These are phyloP conservation scores for Cymbidium sinense DNA, from an alignment of 106 monocot genomes.

Conservation along the genomic window DNA sequence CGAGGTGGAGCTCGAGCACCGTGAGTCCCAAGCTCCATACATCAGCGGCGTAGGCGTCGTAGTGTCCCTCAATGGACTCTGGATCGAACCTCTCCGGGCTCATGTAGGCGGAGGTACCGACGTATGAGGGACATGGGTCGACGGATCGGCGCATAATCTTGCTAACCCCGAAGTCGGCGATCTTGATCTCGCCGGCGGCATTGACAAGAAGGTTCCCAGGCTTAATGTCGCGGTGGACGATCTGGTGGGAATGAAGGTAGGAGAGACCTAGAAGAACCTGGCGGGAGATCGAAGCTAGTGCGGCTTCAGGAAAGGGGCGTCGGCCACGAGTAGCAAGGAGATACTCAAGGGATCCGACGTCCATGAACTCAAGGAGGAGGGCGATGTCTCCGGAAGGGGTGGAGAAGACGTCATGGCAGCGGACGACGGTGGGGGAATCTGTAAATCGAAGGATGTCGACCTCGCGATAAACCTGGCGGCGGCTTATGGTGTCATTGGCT, in stretches of 20 bases:
- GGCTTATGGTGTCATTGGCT: slow-evolving; percentile 4
- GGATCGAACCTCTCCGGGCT: slow-evolving; percentile 75
- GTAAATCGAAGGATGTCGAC: slow-evolving; percentile 40
- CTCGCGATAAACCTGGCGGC: slow-evolving; percentile 23
- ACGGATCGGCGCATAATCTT: slow-evolving; percentile 32
- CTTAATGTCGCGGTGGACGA: slow-evolving; percentile 46
- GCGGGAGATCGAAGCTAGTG: slow-evolving; percentile 34
- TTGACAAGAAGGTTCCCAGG: slow-evolving; percentile 37
- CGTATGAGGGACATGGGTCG: slow-evolving; percentile 46
- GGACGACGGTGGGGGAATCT: slow-evolving; percentile 42
- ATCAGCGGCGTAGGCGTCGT: slow-evolving; percentile 64
- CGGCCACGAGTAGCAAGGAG: slow-evolving; percentile 3
- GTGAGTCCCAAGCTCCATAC: slow-evolving; percentile 70
- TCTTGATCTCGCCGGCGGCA: slow-evolving; percentile 50
- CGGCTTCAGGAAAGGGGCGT: slow-evolving; percentile 25
- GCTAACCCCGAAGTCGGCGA: slow-evolving; percentile 66
- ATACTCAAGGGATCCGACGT: slow-evolving; percentile 30
- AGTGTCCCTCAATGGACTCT: slow-evolving; percentile 32
- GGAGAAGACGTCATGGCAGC: slow-evolving; percentile 19
- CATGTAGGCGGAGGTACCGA: slow-evolving; percentile 80
- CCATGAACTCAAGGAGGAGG: slow-evolving; percentile 38
- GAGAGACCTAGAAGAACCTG: slow-evolving; percentile 36
- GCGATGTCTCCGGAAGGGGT: slow-evolving; percentile 33
- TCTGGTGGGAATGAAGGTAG: slow-evolving; percentile 44
- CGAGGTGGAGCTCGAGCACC: slow-evolving; percentile 52